Base-by-base conservation (phyloP, 2,329 filamentous ascomycete species). In the Fusarium temperatum region DNA sequence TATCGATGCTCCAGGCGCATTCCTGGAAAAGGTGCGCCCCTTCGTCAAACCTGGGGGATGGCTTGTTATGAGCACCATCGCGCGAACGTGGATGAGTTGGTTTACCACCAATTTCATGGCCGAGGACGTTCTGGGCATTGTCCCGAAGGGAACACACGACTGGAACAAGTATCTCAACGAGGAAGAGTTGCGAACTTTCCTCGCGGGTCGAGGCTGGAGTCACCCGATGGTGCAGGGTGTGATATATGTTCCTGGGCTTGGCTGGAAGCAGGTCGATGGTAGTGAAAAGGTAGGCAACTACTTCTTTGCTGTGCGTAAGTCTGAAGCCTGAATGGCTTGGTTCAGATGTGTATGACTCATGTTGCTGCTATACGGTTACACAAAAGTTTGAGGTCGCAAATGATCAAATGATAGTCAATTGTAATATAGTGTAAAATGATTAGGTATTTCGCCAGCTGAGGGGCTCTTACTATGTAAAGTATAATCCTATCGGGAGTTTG, bases 121-220 rank as follows among this genome's bases (percentile, higher is more conserved):
- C 1, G 96, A 99, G 84, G 94, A 96, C 84, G 81, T 98, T 66
- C 78, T 97, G 80, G 87, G 93, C 10, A 94, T 98, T 70, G 96
- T 99, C 64, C 96, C 96, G 15, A 90, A 89, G 73, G 96, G 96
- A 4, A 99, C 96, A 53, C 96, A 99, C 84, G 95, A 98, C 82
- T 99, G 96, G 96, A 87, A 88, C 72, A 97, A 98, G 85, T 99
- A 98, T 84, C 92, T 99, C 75, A 96, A 98, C 80, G 93, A 94
- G 73, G 86, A 89, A 20, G 96, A 98, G 86, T 82, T 97, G 79
- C 85, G 88, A 75, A 83, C 81, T 3, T 86, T 88, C 80, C 89
- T 92, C 74, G 81, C 84, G 61, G 83, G 81, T 63, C 85, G 84
- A 74, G 82, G 84, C 68, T 96, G 92, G 92, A 87, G 86, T 81